Evolutionary conservation across 805 yeast species (phyloP).

Genomic region (Dipodascus geniculatus): DNA sequence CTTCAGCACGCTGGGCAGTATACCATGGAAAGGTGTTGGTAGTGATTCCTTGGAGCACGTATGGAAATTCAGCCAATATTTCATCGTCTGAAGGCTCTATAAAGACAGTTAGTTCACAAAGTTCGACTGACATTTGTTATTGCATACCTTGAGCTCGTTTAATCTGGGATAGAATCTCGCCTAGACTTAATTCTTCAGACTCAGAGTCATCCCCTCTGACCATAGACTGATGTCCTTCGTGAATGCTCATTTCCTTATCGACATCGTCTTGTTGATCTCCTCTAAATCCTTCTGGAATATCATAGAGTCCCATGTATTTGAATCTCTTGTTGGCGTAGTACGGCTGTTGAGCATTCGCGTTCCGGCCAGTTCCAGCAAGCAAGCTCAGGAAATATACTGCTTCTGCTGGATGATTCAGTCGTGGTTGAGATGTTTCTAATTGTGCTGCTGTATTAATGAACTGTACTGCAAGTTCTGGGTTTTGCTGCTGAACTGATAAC

Average conservation of each 20-base stretch:
- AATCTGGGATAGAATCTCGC: not conserved
- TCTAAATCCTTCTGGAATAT: not conserved
- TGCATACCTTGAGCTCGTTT: not conserved
- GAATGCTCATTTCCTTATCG: not conserved
- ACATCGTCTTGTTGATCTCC: not conserved
- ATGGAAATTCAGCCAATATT: conserved; percentile 21
- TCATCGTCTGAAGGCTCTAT: conserved; percentile 13
- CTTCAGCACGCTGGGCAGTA: conserved; percentile 1
- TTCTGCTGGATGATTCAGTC: not conserved
- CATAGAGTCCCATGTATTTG: conserved; percentile 1
- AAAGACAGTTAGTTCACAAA: not conserved
- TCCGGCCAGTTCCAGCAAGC: not conserved
- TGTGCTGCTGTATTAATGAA: not conserved
- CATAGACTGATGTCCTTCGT: not conserved
- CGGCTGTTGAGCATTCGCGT: not conserved
- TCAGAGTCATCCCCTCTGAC: not conserved
- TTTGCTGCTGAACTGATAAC: not conserved
- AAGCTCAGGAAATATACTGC: not conserved
- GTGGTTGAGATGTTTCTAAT: not conserved
- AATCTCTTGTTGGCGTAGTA: conserved; percentile 1
- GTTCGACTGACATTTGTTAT: not conserved
- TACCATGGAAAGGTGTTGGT: conserved; percentile 13
- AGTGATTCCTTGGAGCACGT: conserved; percentile 23
- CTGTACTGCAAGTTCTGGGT: not conserved
- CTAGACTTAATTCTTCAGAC: not conserved